Evolutionary conservation across 768 basidiomycete species (phyloP).

Genomic region (Amanita molliuscula): DNA sequence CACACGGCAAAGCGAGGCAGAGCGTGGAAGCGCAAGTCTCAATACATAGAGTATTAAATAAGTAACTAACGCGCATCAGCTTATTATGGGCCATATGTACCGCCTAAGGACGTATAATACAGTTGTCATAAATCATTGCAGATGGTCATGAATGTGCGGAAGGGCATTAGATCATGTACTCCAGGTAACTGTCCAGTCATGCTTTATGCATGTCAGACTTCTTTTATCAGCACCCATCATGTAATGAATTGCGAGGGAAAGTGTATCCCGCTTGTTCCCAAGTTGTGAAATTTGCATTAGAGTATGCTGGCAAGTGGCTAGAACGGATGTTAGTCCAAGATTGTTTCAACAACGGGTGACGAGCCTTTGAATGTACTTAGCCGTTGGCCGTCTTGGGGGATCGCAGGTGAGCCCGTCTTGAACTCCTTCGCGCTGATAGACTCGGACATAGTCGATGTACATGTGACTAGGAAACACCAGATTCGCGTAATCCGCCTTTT

Average conservation of each 20-base stretch:
- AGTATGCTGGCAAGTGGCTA: slow-evolving; percentile 47
- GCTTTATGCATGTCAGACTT: neutral
- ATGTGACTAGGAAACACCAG: slow-evolving; percentile 71
- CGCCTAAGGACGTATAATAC: slow-evolving; percentile 1
- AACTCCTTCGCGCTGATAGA: slow-evolving; percentile 74
- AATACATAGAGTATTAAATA: slow-evolving; percentile 3
- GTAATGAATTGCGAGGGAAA: slow-evolving; percentile 59
- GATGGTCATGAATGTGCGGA: neutral
- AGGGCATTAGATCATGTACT: slow-evolving; percentile 2
- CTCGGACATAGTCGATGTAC: slow-evolving; percentile 84
- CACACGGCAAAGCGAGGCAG: neutral
- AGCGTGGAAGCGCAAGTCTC: neutral
- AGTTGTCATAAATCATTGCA: slow-evolving; percentile 6
- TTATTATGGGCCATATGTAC: slow-evolving; percentile 1
- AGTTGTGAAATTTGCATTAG: slow-evolving; percentile 75
- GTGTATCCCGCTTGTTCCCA: slow-evolving; percentile 71
- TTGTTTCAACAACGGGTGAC: neutral
- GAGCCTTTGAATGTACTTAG: slow-evolving; percentile 63
- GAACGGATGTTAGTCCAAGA: neutral
- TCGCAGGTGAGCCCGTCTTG: slow-evolving; percentile 68
- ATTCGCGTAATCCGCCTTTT: slow-evolving; percentile 58
- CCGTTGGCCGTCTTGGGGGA: slow-evolving; percentile 69
- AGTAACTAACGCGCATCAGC: neutral
- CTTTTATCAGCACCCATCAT: slow-evolving; percentile 28
- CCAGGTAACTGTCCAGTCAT: neutral